Conservation (phyloP, 345 rosid species). For the Crucihimalaya himalaica region DNA sequence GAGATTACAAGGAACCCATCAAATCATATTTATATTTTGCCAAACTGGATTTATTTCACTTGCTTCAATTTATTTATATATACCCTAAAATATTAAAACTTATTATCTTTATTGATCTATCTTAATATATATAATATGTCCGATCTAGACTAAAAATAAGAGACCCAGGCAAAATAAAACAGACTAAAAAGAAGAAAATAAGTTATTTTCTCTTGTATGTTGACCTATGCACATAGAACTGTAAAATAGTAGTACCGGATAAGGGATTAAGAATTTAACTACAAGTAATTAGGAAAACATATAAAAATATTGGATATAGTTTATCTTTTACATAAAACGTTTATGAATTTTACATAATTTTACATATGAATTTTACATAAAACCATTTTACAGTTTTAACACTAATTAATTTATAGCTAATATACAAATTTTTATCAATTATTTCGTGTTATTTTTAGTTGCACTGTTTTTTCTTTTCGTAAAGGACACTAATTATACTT, state of each 20-base stretch:
- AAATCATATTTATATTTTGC: conserved; percentile 49
- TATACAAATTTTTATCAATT: not conserved
- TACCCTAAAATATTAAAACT: no score
- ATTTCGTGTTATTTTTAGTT: not conserved
- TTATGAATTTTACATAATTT: no score
- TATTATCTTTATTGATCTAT: not conserved
- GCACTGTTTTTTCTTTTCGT: not conserved
- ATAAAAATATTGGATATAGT: not conserved
- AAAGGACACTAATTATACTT: not conserved
- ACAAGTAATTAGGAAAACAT: not conserved
- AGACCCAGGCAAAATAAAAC: no score
- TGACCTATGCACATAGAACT: no score
- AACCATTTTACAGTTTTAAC: not conserved
- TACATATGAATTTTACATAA: not conserved
- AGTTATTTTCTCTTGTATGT: no score
- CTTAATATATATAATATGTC: not conserved
- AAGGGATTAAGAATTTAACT: not conserved
- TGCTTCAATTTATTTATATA: not conserved
- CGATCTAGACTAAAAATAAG: not conserved
- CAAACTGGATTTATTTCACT: conserved; percentile 9
- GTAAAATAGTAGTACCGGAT: not conserved
- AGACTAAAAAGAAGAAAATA: no score
- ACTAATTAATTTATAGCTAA: not conserved
- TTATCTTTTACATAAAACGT: not conserved
- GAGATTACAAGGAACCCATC: conserved; percentile 51